These are phyloP conservation scores for Populus hybrid DNA, from an alignment of 441 rosid genomes.

Conservation along the genomic window DNA sequence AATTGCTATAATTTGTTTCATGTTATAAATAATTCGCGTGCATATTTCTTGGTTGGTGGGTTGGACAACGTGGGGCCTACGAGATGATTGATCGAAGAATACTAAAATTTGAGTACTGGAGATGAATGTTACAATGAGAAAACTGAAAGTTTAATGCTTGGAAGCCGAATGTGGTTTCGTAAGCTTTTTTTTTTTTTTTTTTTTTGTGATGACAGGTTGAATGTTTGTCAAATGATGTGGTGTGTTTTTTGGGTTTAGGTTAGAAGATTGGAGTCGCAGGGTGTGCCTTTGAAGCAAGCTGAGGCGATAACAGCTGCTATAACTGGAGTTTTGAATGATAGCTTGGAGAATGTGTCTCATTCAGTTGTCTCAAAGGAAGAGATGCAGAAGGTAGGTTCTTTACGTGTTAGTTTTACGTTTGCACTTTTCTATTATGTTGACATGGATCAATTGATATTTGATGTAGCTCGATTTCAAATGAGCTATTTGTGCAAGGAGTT, in stretches of 20 bases:
- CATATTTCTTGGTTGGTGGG: background rate
- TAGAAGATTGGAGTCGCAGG: conserved; percentile 76
- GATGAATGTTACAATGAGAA: background rate
- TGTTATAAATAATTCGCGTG: too few species aligned
- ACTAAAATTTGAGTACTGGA: background rate
- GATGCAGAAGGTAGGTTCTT: conserved; percentile 65
- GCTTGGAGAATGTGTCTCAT: conserved; percentile 80
- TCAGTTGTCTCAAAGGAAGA: conserved; percentile 78
- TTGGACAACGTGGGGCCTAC: background rate
- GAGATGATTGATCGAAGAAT: background rate
- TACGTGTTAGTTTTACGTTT: background rate
- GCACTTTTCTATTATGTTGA: background rate
- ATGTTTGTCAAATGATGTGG: background rate
- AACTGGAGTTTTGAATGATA: conserved; percentile 74
- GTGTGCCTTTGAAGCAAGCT: conserved; percentile 83
- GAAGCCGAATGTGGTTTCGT: background rate
- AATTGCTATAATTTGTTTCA: background rate
- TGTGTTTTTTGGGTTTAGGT: conserved; percentile 35
- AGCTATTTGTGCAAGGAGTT: background rate
- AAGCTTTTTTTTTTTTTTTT: background rate
- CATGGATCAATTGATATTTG: background rate
- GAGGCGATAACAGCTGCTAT: conserved; percentile 88
- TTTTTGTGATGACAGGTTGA: background rate
- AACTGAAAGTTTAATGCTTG: background rate
- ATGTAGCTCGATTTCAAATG: background rate